These are phyloP conservation scores for Friedmanniomyces simplex DNA, from an alignment of 495 filamentous ascomycete species.

Conservation along the genomic window DNA sequence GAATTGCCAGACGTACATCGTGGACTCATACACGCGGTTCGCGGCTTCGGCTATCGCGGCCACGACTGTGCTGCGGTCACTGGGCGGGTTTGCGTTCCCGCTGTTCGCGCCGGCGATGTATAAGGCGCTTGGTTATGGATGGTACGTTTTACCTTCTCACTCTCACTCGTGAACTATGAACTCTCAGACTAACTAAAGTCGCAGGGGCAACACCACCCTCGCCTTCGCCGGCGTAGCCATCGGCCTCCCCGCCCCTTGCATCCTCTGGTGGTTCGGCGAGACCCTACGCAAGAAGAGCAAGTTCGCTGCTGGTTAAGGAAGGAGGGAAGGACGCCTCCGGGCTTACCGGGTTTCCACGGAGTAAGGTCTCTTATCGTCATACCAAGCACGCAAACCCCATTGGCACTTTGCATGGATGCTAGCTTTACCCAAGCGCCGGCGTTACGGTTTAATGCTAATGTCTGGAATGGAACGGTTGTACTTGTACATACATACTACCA, in stretches of 20 bases:
- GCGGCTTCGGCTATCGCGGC: slow-evolving; percentile 65
- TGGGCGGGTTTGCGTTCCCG: slow-evolving; percentile 68
- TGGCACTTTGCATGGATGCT: neutral
- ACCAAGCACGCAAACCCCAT: neutral
- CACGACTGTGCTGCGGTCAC: slow-evolving; percentile 50
- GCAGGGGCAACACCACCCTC: slow-evolving; percentile 48
- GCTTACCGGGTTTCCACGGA: no score
- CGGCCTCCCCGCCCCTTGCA: slow-evolving; percentile 48
- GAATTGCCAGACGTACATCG: slow-evolving; percentile 61
- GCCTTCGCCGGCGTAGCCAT: slow-evolving; percentile 45
- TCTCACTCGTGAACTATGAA: neutral
- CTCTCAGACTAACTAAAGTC: neutral
- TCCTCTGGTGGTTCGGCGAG: slow-evolving; percentile 52
- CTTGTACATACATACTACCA: neutral
- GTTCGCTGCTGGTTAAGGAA: slow-evolving; percentile 48
- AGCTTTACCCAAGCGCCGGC: neutral
- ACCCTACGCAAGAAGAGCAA: slow-evolving; percentile 41
- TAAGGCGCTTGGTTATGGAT: slow-evolving; percentile 44
- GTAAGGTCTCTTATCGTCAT: neutral
- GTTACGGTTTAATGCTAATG: neutral
- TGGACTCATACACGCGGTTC: slow-evolving; percentile 67
- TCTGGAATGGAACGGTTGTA: neutral
- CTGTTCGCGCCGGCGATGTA: slow-evolving; percentile 45
- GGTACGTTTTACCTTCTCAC: slow-evolving; percentile 17
- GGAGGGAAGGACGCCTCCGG: no score